Evolutionary conservation across 495 filamentous ascomycete genomes (phyloP), one percentile per base, ranked within the genome.

Genomic region (Trichoderma erinaceum): DNA sequence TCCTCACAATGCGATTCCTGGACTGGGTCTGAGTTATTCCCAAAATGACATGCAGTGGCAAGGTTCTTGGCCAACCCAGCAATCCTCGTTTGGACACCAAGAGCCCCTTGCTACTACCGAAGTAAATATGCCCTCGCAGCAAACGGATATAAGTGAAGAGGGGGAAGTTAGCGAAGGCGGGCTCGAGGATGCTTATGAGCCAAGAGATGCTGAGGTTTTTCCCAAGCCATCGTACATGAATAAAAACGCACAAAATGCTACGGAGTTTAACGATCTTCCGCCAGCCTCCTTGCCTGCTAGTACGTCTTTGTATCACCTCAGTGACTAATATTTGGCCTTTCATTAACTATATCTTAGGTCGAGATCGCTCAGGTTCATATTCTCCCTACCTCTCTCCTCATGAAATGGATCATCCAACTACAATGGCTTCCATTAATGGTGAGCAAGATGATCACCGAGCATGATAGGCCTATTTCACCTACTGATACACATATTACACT

Each of bases 121-220:
- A 32, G 11, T 5, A 18, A 61, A 27, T 32, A 8, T 7, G 5
- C 56, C 23, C 8, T 16, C 13, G 56, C 56, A 61, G 56, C 56
- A 61, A 6, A 32, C 56, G 13, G 70, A 72, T 29, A 44, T 68
- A 23, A 81, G 84, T 41, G 90, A 95, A 69, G 90, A 93, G 72
- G 90, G 89, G 1, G 90, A 93, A 72, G 72, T 93, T 21, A 90
- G 88, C 70, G 90, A 92, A 69, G 82, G 80, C 0, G 87, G 88
- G 70, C 83, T 79, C 50, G 81, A 83, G 64, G 78, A 79, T 70
- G 41, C 82, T 10, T 84, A 84, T 65, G 81, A 80, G 46, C 75
- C 79, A 2, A 69, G 70, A 41, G 70, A 75, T 15, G 44, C 72
- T 4, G 50, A 64, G 23, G 16, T 43, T 21, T 13, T 41, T 29